Percentiles rank a stretch among this genome's conserved stretches.
These are phyloP conservation scores for Lipomyces anomalus DNA, from an alignment of 805 yeast species.

Conservation along the genomic window DNA sequence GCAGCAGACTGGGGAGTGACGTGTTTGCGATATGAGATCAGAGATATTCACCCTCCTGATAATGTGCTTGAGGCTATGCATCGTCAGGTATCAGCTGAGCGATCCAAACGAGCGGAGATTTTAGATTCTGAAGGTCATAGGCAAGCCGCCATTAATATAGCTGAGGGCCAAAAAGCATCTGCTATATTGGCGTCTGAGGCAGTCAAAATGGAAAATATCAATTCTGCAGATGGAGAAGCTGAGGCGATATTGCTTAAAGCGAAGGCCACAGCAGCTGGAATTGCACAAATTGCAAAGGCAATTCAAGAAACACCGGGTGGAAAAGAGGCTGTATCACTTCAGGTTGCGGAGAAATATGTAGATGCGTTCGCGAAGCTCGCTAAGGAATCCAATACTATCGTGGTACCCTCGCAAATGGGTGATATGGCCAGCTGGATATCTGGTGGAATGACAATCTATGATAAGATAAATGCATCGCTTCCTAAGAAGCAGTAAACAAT, in stretches of 20 bases:
- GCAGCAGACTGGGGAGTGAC: slow-evolving; percentile 80
- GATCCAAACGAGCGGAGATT: slow-evolving; percentile 82
- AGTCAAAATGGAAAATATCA: slow-evolving; percentile 52
- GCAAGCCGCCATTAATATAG: slow-evolving; percentile 72
- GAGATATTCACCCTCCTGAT: slow-evolving; percentile 82
- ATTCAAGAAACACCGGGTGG: slow-evolving; percentile 66
- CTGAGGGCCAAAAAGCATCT: slow-evolving; percentile 73
- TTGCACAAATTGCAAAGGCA: slow-evolving; percentile 58
- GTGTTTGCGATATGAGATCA: slow-evolving; percentile 78
- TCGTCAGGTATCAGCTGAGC: slow-evolving; percentile 80
- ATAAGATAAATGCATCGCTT: slow-evolving; percentile 37
- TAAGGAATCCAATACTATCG: slow-evolving; percentile 71
- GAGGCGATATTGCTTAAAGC: slow-evolving; percentile 62
- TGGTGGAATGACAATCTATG: slow-evolving; percentile 67
- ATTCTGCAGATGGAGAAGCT: slow-evolving; percentile 68
- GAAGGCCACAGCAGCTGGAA: slow-evolving; percentile 68
- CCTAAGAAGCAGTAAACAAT: too few relatives aligned
- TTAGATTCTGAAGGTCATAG: slow-evolving; percentile 80
- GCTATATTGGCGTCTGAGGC: slow-evolving; percentile 75
- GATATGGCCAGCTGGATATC: slow-evolving; percentile 72
- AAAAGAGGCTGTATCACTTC: slow-evolving; percentile 66
- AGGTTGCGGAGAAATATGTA: slow-evolving; percentile 78
- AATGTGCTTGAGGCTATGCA: slow-evolving; percentile 88
- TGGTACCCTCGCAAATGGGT: slow-evolving; percentile 69
- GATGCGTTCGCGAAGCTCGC: slow-evolving; percentile 78